Evolutionary conservation across 2,329 filamentous ascomycete species (phyloP).

Genomic region (Apiospora koreana): DNA sequence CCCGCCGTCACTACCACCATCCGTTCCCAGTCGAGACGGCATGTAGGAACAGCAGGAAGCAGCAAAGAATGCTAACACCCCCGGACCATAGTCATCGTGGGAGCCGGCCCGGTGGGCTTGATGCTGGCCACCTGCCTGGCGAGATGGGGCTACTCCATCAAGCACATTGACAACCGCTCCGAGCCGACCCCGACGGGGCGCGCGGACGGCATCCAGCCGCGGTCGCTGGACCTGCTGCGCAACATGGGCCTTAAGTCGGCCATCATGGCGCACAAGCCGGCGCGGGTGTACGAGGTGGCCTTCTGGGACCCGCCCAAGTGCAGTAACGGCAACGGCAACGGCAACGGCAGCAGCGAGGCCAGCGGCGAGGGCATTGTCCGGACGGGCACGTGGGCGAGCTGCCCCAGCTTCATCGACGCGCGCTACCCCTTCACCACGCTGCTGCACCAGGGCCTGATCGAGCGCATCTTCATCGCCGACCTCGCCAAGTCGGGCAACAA

Average conservation of each 20-base stretch:
- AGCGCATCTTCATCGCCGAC: slow-evolving; percentile 69
- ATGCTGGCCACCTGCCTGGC: slow-evolving; percentile 86
- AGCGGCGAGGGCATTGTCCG: slow-evolving; percentile 57
- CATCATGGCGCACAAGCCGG: slow-evolving; percentile 85
- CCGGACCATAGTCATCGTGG: slow-evolving; percentile 69
- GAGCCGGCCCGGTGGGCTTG: slow-evolving; percentile 85
- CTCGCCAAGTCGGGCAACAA: slow-evolving; percentile 60
- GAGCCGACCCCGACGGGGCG: slow-evolving; percentile 84
- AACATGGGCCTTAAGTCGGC: slow-evolving; percentile 88
- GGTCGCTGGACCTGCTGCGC: slow-evolving; percentile 80
- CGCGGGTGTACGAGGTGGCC: slow-evolving; percentile 78
- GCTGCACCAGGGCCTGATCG: slow-evolving; percentile 71
- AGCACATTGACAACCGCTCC: slow-evolving; percentile 88
- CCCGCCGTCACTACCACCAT: background rate
- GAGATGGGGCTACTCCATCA: slow-evolving; percentile 92
- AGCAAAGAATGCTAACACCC: slow-evolving; percentile 19
- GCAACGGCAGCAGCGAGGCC: slow-evolving; percentile 31
- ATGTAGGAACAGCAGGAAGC: background rate
- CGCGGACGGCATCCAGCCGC: slow-evolving; percentile 89
- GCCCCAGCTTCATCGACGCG: slow-evolving; percentile 78
- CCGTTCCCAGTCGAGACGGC: background rate
- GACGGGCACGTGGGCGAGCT: slow-evolving; percentile 81
- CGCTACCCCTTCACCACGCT: slow-evolving; percentile 72
- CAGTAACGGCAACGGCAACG: slow-evolving; percentile 30
- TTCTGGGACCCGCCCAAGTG: slow-evolving; percentile 68